phyloP scores from a whole-genome alignment of 805 yeast genomes.

The Myxozyma kluyveri region DNA sequence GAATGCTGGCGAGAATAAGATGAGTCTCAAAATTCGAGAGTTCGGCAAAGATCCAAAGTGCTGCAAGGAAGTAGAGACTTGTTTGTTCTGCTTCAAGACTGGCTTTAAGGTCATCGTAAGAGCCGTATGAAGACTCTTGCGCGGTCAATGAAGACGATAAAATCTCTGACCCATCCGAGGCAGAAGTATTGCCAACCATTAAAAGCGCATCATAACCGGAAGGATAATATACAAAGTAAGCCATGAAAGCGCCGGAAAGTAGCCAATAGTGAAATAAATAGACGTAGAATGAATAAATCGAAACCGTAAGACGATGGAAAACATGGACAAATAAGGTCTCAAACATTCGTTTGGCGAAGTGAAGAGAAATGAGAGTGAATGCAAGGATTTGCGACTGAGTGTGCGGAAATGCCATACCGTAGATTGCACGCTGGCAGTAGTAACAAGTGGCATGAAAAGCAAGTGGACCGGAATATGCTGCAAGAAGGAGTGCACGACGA shows the following conservation, averaged over 20 bases:
- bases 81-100: constrained; percentile 19
- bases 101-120: not conserved
- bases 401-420: constrained; percentile 41
- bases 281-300: constrained; percentile 76
- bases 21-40: constrained; percentile 72
- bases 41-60: constrained; percentile 59
- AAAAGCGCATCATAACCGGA: not conserved
- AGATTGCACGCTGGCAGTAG: constrained; percentile 41
- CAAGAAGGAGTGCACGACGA: constrained; percentile 80
- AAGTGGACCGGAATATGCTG: constrained; percentile 92
- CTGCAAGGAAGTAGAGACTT: constrained; percentile 26
- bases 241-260: constrained; percentile 66
- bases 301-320: constrained; percentile 89
- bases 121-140: constrained; percentile 7
- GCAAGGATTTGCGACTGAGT: constrained; percentile 55
- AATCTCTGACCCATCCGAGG: not conserved
- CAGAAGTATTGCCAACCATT: not conserved
- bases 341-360: constrained; percentile 80
- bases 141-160: not conserved
- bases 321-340: constrained; percentile 83
- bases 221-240: constrained; percentile 51
- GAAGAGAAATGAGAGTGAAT: constrained; percentile 58
- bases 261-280: constrained; percentile 90
- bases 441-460: constrained; percentile 71
- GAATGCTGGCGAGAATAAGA: constrained; percentile 53